Percentiles rank a stretch among this genome's conserved stretches.
These are phyloP conservation scores for Aureobasidium sp. DNA, from an alignment of 2,329 filamentous ascomycete species.

Conservation along the genomic window DNA sequence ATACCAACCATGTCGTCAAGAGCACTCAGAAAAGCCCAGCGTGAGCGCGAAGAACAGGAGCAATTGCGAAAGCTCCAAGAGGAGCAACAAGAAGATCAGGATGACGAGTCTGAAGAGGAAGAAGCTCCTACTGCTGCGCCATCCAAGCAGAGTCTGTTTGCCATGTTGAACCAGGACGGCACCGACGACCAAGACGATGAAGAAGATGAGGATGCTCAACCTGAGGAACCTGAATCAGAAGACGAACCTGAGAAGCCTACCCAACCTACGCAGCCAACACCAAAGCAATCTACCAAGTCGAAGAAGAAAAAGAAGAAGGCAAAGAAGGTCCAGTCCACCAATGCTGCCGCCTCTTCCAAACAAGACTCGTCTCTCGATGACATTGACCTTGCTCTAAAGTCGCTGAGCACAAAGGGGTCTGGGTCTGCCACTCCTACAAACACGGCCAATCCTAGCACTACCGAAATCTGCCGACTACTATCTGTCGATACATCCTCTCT, in stretches of 20 bases:
- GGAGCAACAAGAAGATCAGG: constrained; percentile 29
- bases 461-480: constrained; percentile 49
- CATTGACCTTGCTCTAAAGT: constrained; percentile 58
- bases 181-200: constrained; percentile 32
- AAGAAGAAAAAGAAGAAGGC: constrained; percentile 49
- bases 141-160: constrained; percentile 40
- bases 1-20: constrained; percentile 53
- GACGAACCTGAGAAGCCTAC: constrained; percentile 21
- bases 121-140: constrained; percentile 16
- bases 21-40: constrained; percentile 58
- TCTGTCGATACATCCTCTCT: constrained; percentile 64
- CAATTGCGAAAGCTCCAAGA: constrained; percentile 35
- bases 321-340: constrained; percentile 42
- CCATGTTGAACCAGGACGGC: constrained; percentile 37
- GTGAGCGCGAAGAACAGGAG: constrained; percentile 53
- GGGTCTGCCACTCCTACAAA: constrained; percentile 22
- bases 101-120: constrained; percentile 29
- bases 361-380: constrained; percentile 48
- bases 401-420: constrained; percentile 40
- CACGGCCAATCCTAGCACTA: constrained; percentile 32
- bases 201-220: constrained; percentile 28
- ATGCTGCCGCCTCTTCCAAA: constrained; percentile 20
- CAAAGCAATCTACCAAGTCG: constrained; percentile 23
- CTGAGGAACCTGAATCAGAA: constrained; percentile 31
- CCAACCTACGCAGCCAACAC: constrained; percentile 4